A percentile compares a stretch with the other conserved stretches of the same genome.
Conservation (phyloP, 2,329 filamentous ascomycete genomes). For the Trichoderma simmonsii region DNA sequence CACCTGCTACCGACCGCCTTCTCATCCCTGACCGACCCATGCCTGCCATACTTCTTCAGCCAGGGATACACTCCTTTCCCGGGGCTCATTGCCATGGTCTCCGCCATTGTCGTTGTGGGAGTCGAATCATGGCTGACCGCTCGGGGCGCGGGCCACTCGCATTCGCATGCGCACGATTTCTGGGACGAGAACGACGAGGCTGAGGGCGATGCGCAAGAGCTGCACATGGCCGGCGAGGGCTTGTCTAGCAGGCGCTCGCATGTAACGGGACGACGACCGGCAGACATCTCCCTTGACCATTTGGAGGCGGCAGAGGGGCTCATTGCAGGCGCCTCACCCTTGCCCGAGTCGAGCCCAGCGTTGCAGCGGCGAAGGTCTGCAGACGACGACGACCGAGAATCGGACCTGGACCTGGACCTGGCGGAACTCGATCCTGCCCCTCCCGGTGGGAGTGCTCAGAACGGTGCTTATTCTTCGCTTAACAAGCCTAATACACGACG, state of each 20-base stretch:
- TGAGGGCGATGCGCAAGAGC: constrained; percentile 30
- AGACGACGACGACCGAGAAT: constrained; percentile 44
- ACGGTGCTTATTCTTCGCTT: constrained; percentile 33
- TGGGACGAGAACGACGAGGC: constrained; percentile 51
- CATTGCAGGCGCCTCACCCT: constrained; percentile 56
- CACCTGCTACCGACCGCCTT: constrained; percentile 71
- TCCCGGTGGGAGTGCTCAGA: constrained; percentile 25
- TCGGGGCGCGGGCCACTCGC: constrained; percentile 59
- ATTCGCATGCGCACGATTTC: constrained; percentile 49
- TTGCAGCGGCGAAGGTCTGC: constrained; percentile 28
- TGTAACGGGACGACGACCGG: constrained; percentile 39
- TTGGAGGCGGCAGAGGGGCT: constrained; percentile 52
- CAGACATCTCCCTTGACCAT: constrained; percentile 50
- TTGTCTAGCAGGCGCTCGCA: constrained; percentile 40
- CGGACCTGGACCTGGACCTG: constrained; percentile 58
- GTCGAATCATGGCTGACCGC: constrained; percentile 89
- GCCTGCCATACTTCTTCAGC: constrained; percentile 76
- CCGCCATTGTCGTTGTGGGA: constrained; percentile 76
- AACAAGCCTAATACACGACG: constrained; percentile 21
- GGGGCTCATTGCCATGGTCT: constrained; percentile 76
- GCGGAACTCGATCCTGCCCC: constrained; percentile 55
- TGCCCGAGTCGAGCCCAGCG: constrained; percentile 52
- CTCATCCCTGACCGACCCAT: constrained; percentile 63
- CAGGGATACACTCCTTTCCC: constrained; percentile 75
- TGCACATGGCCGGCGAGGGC: constrained; percentile 26